Evolutionary conservation across 228 moss, liverwort and hornwort genomes (phyloP), one percentile per base, ranked within the genome.

Genomic region (Sphagnum fallax): DNA sequence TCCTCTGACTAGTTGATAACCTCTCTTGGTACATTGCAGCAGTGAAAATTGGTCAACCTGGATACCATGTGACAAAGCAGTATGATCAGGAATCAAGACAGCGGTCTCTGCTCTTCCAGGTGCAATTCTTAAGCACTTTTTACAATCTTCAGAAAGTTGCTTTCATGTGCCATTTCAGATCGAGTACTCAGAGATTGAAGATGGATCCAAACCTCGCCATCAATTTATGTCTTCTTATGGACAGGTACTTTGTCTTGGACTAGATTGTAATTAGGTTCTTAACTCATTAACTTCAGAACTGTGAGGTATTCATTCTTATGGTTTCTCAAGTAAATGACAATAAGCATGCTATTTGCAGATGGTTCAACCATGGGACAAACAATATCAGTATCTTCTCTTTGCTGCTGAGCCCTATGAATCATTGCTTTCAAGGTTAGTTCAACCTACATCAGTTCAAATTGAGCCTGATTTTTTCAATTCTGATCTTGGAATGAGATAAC

Each of bases 181-280:
- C 59, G 93, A 98, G 61, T 98, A 91, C 60, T 91, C 97, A 5
- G 97, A 98, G 77, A 98, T 98, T 13, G 91, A 98, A 72, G 97
- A 98, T 64, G 71, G 77, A 0, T 85, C 90, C 1, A 93, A 89
- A 76, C 93, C 97, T 60, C 82, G 97, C 50, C 93, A 98, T 70
- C 90, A 93, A 14, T 98, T 98, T 55, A 98, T 98, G 97, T 98
- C 97, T 32, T 98, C 93, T 58, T 98, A 98, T 81, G 97, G 91
- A 75, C 93, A 97, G 91, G 97, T 97, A 76, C 11, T 5, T 0
- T 16, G 53, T 0, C 16, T 4, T 14, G 3, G 52, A 32, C 32
- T 32, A 32, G 32, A 32, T 32, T 32, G 32, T 32, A 3, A 1
- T 32, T 2, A 32, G 32, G 32, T 32, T 32, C 32, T 32, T 32